These are phyloP conservation scores for Monosporascus sp. DNA, from an alignment of 2,329 filamentous ascomycete genomes.

Conservation along the genomic window DNA sequence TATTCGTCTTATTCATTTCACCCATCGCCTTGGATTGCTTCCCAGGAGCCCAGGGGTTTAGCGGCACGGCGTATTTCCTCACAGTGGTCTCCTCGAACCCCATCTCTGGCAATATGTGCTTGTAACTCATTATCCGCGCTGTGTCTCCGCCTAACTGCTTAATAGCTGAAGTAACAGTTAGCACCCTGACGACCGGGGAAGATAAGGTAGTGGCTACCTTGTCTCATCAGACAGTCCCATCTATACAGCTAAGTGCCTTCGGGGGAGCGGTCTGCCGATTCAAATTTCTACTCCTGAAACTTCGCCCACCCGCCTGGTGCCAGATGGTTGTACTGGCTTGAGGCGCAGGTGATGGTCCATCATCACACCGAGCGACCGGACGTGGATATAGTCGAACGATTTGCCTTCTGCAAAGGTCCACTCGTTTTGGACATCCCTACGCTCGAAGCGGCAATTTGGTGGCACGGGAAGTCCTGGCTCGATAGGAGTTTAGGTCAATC, in stretches of 20 bases:
- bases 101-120: not conserved
- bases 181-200: not conserved
- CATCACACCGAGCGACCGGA: slow-evolving; percentile 26
- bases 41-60: not conserved
- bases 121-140: not conserved
- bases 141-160: slow-evolving; percentile 2
- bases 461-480: slow-evolving; percentile 14
- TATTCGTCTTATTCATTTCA: not conserved
- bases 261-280: slow-evolving; percentile 27
- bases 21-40: not conserved
- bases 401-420: slow-evolving; percentile 17
- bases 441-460: slow-evolving; percentile 24
- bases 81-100: not conserved
- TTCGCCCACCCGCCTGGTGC: slow-evolving; percentile 29
- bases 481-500: slow-evolving; percentile 25
- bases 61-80: not conserved
- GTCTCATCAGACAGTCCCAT: slow-evolving; percentile 23
- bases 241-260: slow-evolving; percentile 24
- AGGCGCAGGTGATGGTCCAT: slow-evolving; percentile 19
- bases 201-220: slow-evolving; percentile 10
- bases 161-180: not conserved
- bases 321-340: slow-evolving; percentile 25
- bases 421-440: slow-evolving; percentile 20
- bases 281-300: slow-evolving; percentile 29
- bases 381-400: slow-evolving; percentile 26